Conservation (phyloP, 352 stramenopile genomes). For the Phytophthora idaei region DNA sequence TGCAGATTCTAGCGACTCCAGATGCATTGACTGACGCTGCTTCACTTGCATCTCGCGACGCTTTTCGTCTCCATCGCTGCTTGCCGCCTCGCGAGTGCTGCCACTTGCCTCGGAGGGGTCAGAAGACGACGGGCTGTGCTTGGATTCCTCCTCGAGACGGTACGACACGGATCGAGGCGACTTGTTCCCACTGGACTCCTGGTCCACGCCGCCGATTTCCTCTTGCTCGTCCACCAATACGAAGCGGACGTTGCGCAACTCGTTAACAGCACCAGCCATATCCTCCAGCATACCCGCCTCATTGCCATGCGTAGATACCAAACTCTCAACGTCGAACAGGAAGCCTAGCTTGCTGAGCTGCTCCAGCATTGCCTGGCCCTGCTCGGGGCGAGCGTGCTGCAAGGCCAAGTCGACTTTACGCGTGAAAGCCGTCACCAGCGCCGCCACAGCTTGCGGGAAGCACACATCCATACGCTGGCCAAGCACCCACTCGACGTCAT, state of each 20-base stretch:
- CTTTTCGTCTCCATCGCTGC: conserved; percentile 26
- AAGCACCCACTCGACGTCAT: conserved; percentile 77
- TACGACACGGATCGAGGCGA: conserved; percentile 62
- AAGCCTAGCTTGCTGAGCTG: conserved; percentile 84
- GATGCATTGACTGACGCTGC: conserved; percentile 35
- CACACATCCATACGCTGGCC: conserved; percentile 87
- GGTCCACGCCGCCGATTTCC: conserved; percentile 40
- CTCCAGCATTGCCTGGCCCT: conserved; percentile 69
- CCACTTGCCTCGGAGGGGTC: conserved; percentile 25
- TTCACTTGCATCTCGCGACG: conserved; percentile 28
- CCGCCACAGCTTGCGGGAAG: conserved; percentile 78
- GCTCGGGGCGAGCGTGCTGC: conserved; percentile 49
- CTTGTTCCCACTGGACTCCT: conserved; percentile 44
- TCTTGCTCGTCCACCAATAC: conserved; percentile 83
- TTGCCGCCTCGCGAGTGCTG: conserved; percentile 18
- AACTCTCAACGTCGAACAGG: conserved; percentile 84
- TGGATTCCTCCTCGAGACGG: conserved; percentile 71
- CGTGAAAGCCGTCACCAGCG: conserved; percentile 83
- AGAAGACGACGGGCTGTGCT: conserved; percentile 40
- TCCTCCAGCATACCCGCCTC: conserved; percentile 90
- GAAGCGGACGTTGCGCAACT: conserved; percentile 81
- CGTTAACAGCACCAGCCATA: conserved; percentile 83
- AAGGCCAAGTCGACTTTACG: conserved; percentile 80
- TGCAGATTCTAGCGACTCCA: conserved; percentile 36
- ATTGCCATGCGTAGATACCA: conserved; percentile 88